These are phyloP conservation scores for Podaxis sp. DNA, from an alignment of 768 basidiomycete species.

Conservation along the genomic window DNA sequence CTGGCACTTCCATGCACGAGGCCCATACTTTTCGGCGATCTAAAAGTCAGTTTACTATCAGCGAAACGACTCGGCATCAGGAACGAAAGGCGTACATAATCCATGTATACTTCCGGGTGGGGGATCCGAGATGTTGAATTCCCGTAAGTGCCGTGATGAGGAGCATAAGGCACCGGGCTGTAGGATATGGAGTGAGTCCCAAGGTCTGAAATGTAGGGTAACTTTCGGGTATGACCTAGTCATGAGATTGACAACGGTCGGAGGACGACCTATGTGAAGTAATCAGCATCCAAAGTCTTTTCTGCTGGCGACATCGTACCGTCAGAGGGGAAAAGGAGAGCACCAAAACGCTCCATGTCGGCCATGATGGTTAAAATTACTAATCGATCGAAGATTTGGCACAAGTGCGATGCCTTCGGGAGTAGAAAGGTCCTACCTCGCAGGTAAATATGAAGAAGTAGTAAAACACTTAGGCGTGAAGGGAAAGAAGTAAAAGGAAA, in stretches of 20 bases:
- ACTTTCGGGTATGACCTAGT: constrained; percentile 48
- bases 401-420: no score
- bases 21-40: constrained; percentile 70
- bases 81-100: constrained; percentile 45
- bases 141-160: constrained; percentile 44
- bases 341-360: constrained; percentile 60
- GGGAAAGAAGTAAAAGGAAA: neutral
- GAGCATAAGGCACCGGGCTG: constrained; percentile 40
- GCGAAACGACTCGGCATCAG: constrained; percentile 1
- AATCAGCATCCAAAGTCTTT: neutral
- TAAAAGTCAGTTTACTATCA: constrained; percentile 24
- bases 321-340: constrained; percentile 77
- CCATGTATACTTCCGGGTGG: constrained; percentile 85
- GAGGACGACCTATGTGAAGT: constrained; percentile 51
- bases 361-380: constrained; percentile 47
- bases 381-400: constrained; percentile 15
- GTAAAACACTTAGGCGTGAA: neutral
- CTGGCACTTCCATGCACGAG: constrained; percentile 72
- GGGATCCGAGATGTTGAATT: constrained; percentile 60
- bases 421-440: neutral
- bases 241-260: constrained; percentile 71
- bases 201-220: constrained; percentile 3
- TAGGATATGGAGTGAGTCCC: constrained; percentile 1
- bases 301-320: constrained; percentile 28
- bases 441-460: neutral